Base-by-base conservation (phyloP, 352 stramenopile species). In the Halophytophthora batemanensis region DNA sequence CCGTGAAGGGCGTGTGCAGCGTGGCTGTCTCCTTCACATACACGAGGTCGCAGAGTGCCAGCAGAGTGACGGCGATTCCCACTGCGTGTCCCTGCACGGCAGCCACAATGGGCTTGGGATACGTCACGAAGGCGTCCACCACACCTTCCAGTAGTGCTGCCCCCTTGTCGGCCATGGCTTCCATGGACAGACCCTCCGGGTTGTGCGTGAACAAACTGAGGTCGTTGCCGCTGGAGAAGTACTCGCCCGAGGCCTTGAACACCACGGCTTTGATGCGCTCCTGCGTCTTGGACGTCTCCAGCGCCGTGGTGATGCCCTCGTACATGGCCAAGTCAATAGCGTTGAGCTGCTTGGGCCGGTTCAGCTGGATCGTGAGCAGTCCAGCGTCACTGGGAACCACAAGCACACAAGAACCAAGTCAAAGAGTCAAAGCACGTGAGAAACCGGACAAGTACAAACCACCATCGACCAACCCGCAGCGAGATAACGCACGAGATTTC, bases 1-100 rank as follows among this genome's bases (percentile, higher is more conserved):
- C 69, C 38, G 87, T 95, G 71, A 98, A 98, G 15, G 90, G 93
- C 29, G 90, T 96, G 67, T 94, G 90, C 67, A 97, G 93, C 19
- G 84, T 96, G 14, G 86, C 80, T 2, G 61, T 78, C 37, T 91
- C 73, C n/a, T 80, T 86, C 41, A 87, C 80, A 62, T 96, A 97
- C 33, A 96, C 84, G 5, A 97, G 50, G 59, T 98, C 93, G 39
- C 85, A 96, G 37, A 97, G 82, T 12, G 70, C 75, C 11, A 97
- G 70, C 14, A 95, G 68, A 10, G 90, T 98, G 17, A 93, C 86
- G 6, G 77, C 80, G 43, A 97, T 95, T 38, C 93, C 93, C 22
- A 97, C 77, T 0, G 90, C 90, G 0, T 90, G 90, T 2, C 88
- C 93, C 49, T 97, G 90, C 8, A 97, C 93, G 7, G 85, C 85